Base-by-base conservation (phyloP, 257 asterid genomes). In the Petunia secreta region DNA sequence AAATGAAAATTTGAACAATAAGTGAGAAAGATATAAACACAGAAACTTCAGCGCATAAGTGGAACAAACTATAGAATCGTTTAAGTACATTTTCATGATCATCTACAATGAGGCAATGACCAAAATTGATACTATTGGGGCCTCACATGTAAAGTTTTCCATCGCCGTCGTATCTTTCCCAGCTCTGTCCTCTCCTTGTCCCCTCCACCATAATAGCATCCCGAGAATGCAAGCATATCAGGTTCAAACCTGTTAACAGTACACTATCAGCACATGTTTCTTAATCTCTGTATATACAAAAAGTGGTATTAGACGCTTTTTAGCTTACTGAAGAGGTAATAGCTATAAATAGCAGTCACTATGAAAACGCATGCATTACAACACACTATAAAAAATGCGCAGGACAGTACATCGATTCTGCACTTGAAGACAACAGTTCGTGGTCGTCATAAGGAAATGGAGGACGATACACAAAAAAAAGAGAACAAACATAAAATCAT, bases 221-320 rank as follows among this genome's bases (percentile, higher is more conserved):
- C 98, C 43, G 99, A 94, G 92, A 96, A 96, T 77, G 99, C 99
- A 87, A 96, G 98, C 98, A 94, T 96, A 85, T 96, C 99, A 79
- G 99, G 98, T 87, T 96, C 99, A 84, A 92, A 96, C 93, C 99
- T 96, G 95, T 75, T 81, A 80, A 63, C 52, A 77, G 63, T 50
- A 48, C 76, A 54, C 64, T 80, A 63, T 71, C 53, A 79, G 83
- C 40, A 54, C 40, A 50, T 40, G 7, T 59, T 55, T 50, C 14
- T 34, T 11, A 25, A 25, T 25, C 25, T 25, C 25, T 25, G 25
- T 25, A 25, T 34, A 60, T 25, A 48, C 34, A 48, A 16, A 48
- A 43, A 71, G 5, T 48, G 3, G 37, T 46, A 69, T 52, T 46
- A 48, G 60, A 36, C 44, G 50, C 78, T 11, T 13, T 48, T 3